Evolutionary conservation across 345 rosid genomes (phyloP), one percentile per base, ranked within the genome.

Genomic region (Streptanthus diversifolius): DNA sequence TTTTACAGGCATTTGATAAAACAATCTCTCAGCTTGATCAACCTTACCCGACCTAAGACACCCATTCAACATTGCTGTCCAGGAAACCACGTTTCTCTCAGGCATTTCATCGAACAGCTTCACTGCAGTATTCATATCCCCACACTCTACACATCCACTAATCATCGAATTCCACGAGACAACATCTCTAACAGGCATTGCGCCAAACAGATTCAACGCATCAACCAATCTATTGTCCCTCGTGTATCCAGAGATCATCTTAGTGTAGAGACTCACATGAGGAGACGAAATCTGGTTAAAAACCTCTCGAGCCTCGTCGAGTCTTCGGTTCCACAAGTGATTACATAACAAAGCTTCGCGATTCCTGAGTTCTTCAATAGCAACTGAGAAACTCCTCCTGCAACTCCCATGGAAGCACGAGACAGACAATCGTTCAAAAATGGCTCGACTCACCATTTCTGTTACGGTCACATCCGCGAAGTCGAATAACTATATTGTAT

Each of bases 21-120:
- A 91, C 60, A 85, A 68, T 35, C 41, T 69, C 80, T 85, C 86
- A 1, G 96, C 96, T 54, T 59, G 44, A 58, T 85, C 82, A 53
- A 89, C 79, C 19, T 40, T 68, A 62, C 93, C 93, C 2, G 73
- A 77, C 64, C 58, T 80, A 37, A 89, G 73, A 72, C 81, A 86
- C 62, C 96, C 93, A 79, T 84, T 74, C 10, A 92, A 58, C 87
- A 92, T 86, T 0, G 86, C 79, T 13, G 90, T 92, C 90, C 91
- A 86, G 4, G 93, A 86, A 76, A 92, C 82, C 2, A 89, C 90
- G 32, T 71, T 89, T 49, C 75, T 77, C 27, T 82, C 85, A 5
- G 82, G 91, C 91, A 92, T 90, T 80, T 86, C 86, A 73, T 82
- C 86, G 33, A 92, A 90, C 71, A 85, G 66, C 45, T 71, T 81